Conservation (phyloP, 1,139 yeast species). For the Blastobotrys niveus region DNA sequence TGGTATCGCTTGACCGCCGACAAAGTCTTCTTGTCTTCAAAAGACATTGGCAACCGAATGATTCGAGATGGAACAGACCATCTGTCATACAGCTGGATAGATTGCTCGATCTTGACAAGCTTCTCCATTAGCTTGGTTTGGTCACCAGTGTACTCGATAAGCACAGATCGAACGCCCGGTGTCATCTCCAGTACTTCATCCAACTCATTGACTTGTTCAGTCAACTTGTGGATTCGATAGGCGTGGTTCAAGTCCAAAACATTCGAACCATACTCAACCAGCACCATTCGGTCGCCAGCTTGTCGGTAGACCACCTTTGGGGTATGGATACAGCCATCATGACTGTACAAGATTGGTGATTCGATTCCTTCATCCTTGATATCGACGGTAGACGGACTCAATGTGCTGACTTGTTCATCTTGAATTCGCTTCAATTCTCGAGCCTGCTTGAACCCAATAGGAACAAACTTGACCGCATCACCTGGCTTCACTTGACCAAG, state of each 20-base stretch:
- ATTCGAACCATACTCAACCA: conserved; percentile 90
- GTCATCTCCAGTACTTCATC: conserved; percentile 84
- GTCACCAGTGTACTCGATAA: conserved; percentile 70
- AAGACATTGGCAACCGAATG: conserved; percentile 88
- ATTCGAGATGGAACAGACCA: conserved; percentile 85
- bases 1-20: conserved; percentile 85
- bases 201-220: conserved; percentile 53
- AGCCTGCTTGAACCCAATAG: conserved; percentile 66
- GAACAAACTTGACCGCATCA: conserved; percentile 72
- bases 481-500: conserved; percentile 97
- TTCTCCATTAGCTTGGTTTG: conserved; percentile 48
- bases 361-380: conserved; percentile 9
- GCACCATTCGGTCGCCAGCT: conserved; percentile 91
- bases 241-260: conserved; percentile 76
- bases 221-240: conserved; percentile 78
- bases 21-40: conserved; percentile 83
- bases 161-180: conserved; percentile 91
- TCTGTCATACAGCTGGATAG: conserved; percentile 62
- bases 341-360: conserved; percentile 50
- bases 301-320: conserved; percentile 85
- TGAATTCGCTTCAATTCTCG: conserved; percentile 55
- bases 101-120: conserved; percentile 68
- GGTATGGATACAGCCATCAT: conserved; percentile 42
- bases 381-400: conserved; percentile 2
- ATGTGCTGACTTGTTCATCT: conserved; percentile 37